phyloP scores from a whole-genome alignment of 2,329 filamentous ascomycete species.

The Tolypocladium amazonense region DNA sequence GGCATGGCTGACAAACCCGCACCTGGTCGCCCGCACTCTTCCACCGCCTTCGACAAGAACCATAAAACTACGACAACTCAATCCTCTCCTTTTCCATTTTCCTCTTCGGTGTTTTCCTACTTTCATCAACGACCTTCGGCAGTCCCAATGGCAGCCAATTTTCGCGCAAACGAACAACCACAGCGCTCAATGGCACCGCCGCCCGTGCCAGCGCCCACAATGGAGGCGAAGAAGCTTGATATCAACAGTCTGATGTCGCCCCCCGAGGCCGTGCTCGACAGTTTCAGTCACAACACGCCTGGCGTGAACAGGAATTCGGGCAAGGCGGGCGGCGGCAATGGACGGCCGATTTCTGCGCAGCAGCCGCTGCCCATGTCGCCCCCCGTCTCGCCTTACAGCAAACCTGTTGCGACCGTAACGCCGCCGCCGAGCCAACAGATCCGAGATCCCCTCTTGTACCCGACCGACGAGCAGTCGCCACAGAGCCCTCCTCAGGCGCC shows the following conservation, averaged over 20 bases:
- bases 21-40: conserved; percentile 15
- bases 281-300: conserved; percentile 27
- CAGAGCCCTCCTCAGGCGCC: conserved; percentile 34
- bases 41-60: conserved; percentile 19
- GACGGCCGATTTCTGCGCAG: conserved; percentile 17
- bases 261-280: conserved; percentile 45
- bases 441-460: conserved; percentile 50
- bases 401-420: conserved; percentile 23
- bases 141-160: conserved; percentile 15
- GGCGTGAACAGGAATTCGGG: not conserved
- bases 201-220: conserved; percentile 10
- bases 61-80: conserved; percentile 5
- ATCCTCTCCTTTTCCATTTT: conserved; percentile 5
- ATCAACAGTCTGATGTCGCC: conserved; percentile 52
- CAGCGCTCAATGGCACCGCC: conserved; percentile 19
- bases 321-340: conserved; percentile 9
- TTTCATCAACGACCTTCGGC: conserved; percentile 6
- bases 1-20: conserved; percentile 26
- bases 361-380: conserved; percentile 40
- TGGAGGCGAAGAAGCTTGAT: conserved; percentile 30
- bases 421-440: conserved; percentile 17
- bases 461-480: conserved; percentile 28
- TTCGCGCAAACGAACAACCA: conserved; percentile 9
- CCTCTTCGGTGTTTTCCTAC: conserved; percentile 5
- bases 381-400: conserved; percentile 42